Base-by-base conservation (phyloP, 257 asterid species). In the Solanum boliviense region DNA sequence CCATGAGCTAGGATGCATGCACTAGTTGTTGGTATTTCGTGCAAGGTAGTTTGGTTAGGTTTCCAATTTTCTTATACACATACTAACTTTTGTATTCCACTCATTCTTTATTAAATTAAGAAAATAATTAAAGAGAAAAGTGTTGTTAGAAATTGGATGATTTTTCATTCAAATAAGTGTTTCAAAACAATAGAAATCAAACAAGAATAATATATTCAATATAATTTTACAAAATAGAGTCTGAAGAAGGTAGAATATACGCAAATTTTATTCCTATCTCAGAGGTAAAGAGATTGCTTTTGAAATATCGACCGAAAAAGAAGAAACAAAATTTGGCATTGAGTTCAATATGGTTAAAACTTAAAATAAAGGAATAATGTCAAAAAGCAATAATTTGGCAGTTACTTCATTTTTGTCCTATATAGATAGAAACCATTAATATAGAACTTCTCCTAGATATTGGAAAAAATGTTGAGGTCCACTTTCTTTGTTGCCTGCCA, bases 391-490 rank as follows among this genome's bases (percentile, higher is more conserved):
- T 29, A 8, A 82, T 82, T 48, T 48, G 85, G 85, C 70, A 82
- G 29, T 82, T 82, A 46, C 85, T 82, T 48, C 85, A 52, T 29
- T 82, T 56, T 31, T 82, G 85, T 48, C 85, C 31, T 27, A 82
- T 18, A 29, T 18, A 29, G 60, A 13, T 48, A 82, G 41, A 29
- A 82, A 44, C 70, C 36, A 82, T 18, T 1, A 48, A 48, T 5
- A 81, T 29, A 29, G 41, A 82, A 18, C 29, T 44, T 46, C 6
- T 81, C 36, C 41, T 16, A 81, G 29, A 46, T 74, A 74, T 35
- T 35, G 83, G 76, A 39, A 74, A 72, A 34, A 12, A 35, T 82
- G 70, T 82, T 29, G 85, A 48, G 85, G 85, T 79, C 85, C 85
- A 48, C 85, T 82, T 48, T 46, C 68, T 46, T 81, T 81, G 68